Evolutionary conservation across 495 filamentous ascomycete species (phyloP).

Genomic region (Physcia stellaris): DNA sequence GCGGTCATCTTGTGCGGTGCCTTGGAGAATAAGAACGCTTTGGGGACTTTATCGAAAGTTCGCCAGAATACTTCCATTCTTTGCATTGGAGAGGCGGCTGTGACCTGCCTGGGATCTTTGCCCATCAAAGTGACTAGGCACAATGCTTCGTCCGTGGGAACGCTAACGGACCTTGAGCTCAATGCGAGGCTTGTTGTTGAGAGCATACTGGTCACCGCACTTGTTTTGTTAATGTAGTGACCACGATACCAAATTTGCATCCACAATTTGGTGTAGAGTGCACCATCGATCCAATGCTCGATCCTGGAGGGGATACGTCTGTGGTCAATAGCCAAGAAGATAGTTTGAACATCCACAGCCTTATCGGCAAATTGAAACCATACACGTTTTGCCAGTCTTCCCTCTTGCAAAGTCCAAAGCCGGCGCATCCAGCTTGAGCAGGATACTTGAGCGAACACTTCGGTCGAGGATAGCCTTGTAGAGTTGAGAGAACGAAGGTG

Average conservation of each 20-base stretch:
- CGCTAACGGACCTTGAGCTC: slow-evolving; percentile 1
- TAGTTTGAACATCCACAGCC: slow-evolving; percentile 1
- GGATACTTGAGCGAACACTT: slow-evolving; percentile 1
- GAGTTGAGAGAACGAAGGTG: slow-evolving; percentile 1
- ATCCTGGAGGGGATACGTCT: background rate
- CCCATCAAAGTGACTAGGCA: slow-evolving; percentile 1
- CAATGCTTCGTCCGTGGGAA: slow-evolving; percentile 1
- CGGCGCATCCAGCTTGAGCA: slow-evolving; percentile 5
- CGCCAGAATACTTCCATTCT: slow-evolving; percentile 5
- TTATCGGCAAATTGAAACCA: slow-evolving; percentile 5
- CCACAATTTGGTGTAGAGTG: background rate
- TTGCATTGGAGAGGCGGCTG: background rate
- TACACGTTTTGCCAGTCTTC: slow-evolving; percentile 1
- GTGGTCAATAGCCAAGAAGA: background rate
- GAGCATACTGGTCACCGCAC: background rate
- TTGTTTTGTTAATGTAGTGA: background rate
- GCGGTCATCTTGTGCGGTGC: background rate
- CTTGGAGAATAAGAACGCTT: slow-evolving; percentile 1
- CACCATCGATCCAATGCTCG: background rate
- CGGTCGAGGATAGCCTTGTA: background rate
- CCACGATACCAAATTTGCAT: slow-evolving; percentile 1
- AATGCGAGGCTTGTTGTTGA: background rate
- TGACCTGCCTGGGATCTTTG: background rate
- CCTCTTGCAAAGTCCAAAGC: slow-evolving; percentile 9
- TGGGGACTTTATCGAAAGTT: slow-evolving; percentile 1